Conservation (phyloP, 495 filamentous ascomycete species). For the Penicillium herquei region DNA sequence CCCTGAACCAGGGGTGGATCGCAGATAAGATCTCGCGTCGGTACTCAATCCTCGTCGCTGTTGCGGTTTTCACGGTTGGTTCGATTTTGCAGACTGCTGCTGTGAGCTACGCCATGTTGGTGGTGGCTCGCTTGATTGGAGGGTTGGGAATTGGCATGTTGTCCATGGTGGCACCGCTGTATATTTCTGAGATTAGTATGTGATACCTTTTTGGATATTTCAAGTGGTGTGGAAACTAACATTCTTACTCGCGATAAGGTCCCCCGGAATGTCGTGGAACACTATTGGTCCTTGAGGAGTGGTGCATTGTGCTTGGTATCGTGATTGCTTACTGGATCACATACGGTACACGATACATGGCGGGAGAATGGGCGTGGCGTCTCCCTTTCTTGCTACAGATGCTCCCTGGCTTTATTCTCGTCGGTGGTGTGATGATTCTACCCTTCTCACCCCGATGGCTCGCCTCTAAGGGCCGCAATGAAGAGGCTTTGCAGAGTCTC, state of each 20-base stretch:
- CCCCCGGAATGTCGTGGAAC: conserved; percentile 55
- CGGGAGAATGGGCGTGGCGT: conserved; percentile 50
- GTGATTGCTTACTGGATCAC: conserved; percentile 58
- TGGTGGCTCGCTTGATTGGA: conserved; percentile 59
- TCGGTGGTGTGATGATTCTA: conserved; percentile 43
- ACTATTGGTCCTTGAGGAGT: conserved; percentile 54
- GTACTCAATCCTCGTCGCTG: conserved; percentile 56
- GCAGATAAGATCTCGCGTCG: conserved; percentile 58
- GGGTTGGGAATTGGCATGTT: conserved; percentile 60
- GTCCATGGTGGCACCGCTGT: conserved; percentile 53
- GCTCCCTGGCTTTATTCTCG: conserved; percentile 46
- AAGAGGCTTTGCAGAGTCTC: conserved; percentile 48
- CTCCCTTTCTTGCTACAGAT: conserved; percentile 52
- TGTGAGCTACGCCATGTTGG: conserved; percentile 55
- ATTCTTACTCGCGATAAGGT: conserved; percentile 17
- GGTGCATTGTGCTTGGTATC: conserved; percentile 55
- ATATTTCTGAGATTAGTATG: conserved; percentile 55
- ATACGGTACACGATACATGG: conserved; percentile 53
- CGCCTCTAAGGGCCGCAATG: conserved; percentile 45
- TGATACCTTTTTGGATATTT: not conserved
- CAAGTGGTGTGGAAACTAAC: conserved; percentile 1
- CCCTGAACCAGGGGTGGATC: conserved; percentile 57
- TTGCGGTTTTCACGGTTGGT: conserved; percentile 54
- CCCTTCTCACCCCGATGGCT: conserved; percentile 57
- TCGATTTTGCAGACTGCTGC: conserved; percentile 56